Evolutionary conservation across 2,329 filamentous ascomycete species (phyloP), one percentile per base, ranked within the genome.

Genomic region (Elsinoe fawcettii): DNA sequence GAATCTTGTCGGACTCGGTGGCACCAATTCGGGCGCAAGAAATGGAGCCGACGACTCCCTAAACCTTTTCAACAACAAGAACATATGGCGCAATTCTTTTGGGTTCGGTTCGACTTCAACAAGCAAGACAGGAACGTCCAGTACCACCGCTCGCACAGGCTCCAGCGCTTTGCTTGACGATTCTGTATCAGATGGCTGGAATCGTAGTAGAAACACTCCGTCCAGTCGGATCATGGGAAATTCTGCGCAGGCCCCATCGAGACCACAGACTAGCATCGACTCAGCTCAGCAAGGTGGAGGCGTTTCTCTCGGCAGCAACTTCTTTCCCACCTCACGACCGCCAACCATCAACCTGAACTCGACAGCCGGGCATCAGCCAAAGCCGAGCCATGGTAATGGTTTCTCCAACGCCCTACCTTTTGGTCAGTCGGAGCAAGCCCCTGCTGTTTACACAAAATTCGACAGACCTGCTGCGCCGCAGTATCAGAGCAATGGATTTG

Each of bases 391-490:
- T 51, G 59, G 56, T 25, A 59, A 60, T 16, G 41, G 60, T 34
- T 65, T 64, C 54, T 57, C 60, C 3, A 63, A 60, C 51, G 56
- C 61, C 14, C 34, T 64, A 18, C 54, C 62, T 14, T 51, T 57
- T 41, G 61, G 63, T 23, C 56, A 59, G 25, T 61, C 57, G 51
- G 63, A 66, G 34, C 63, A 65, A 16, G 64, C 66, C 18, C 66
- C 67, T 5, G 60, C 63, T 34, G 65, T 70, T 25, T 70, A 68
- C 58, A 69, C 69, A 20, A 70, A 71, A 47, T 67, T 68, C 44
- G 65, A 68, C 53, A 60, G 67, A 51, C 63, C 63, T 3, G 22
- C 14, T 32, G 47, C 22, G 4, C 49, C 56, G 18, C 7, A 5
- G 36, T 53, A 25, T 12, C 34, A 43, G 5, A 32, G 16, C 25